Conservation (phyloP, 2,329 filamentous ascomycete genomes). For the Penicillium freii region DNA sequence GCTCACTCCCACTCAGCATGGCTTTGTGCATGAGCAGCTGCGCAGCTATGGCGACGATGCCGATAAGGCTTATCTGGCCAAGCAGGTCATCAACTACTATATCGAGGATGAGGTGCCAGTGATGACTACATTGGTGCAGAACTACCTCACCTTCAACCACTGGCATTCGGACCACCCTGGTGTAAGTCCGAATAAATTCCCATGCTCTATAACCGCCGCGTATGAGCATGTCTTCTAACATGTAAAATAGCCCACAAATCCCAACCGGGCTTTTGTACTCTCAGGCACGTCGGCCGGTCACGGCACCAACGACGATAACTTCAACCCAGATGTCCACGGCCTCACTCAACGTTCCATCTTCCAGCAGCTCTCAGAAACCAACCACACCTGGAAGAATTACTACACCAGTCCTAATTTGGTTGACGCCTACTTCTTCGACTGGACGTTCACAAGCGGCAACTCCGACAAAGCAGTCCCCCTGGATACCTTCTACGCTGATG, state of each 20-base stretch:
- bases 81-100: conserved; percentile 49
- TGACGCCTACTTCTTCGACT: conserved; percentile 37
- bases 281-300: conserved; percentile 36
- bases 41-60: conserved; percentile 34
- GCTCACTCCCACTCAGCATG: conserved; percentile 33
- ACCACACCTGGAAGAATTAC: conserved; percentile 40
- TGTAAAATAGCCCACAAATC: conserved; percentile 41
- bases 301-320: conserved; percentile 33
- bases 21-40: conserved; percentile 46
- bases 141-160: conserved; percentile 47
- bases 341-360: conserved; percentile 41
- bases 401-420: conserved; percentile 25
- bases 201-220: background rate
- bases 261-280: conserved; percentile 39
- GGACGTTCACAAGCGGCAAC: conserved; percentile 33
- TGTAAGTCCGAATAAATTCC: conserved; percentile 31
- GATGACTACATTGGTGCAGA: conserved; percentile 41
- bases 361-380: conserved; percentile 37
- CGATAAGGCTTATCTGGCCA: conserved; percentile 32
- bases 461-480: conserved; percentile 31
- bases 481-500: conserved; percentile 36
- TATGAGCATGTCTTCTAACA: conserved; percentile 3
- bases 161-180: conserved; percentile 47
- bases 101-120: conserved; percentile 45
- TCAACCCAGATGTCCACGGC: conserved; percentile 22